Evolutionary conservation across 352 stramenopile genomes (phyloP), one percentile per base, ranked within the genome.

Genomic region (Sclerospora graminicola): DNA sequence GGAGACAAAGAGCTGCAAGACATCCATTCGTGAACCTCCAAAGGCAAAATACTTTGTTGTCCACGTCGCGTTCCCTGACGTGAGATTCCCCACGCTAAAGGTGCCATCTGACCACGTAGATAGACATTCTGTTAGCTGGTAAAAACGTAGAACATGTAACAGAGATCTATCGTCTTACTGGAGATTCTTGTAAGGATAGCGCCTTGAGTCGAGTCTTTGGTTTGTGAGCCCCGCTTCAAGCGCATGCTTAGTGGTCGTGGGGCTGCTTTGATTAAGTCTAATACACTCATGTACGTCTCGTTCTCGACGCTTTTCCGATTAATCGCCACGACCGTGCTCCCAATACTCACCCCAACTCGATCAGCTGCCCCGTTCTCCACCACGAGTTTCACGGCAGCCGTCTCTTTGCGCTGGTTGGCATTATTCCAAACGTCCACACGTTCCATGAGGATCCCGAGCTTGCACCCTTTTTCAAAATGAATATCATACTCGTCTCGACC

Each of bases 1-100:
- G 1, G 78, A 90, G 5, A 90, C 69, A 44, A 90, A 90, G 41
- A 90, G 71, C 57, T 90, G 78, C 2, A 90, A 62, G 24, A 90
- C 76, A 41, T 88, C 75, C 59, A 86, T 77, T 57, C 85, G 84
- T 38, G 78, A 71, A 10, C 75, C 75, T 23, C 75, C 78, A 52
- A 86, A 90, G 0, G 78, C 75, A 52, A 87, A 90, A 47, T 88
- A 90, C 54, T 88, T 86, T 37, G 50, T 68, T 14, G 60, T 76
- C 78, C 78, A 90, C 15, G 51, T 77, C 40, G 78, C 78, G 28
- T 88, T 90, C 30, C 78, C 78, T 8, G 57, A 70, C 7, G 75
- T 90, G 13, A 88, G 53, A 47, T 90, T 90, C 31, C 78, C 78
- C 2, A 88, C 75, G 28, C 75, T 90, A 42, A 90, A 90, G 2